These are phyloP conservation scores for Panaeolus cyanescens DNA, from an alignment of 768 basidiomycete species.

Conservation along the genomic window DNA sequence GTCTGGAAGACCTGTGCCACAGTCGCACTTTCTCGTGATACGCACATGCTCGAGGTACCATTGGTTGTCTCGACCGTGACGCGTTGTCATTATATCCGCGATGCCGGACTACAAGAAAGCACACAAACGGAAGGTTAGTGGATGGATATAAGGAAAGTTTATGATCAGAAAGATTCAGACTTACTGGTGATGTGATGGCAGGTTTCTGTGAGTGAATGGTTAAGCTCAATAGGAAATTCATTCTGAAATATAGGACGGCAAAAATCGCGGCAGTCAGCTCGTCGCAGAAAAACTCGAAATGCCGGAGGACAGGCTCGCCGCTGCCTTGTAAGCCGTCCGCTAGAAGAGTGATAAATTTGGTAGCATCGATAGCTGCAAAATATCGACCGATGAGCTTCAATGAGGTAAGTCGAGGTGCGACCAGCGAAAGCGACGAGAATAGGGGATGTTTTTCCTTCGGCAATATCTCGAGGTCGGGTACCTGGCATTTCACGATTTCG, in stretches of 20 bases:
- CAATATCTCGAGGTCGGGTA: background rate
- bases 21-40: background rate
- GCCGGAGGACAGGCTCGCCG: background rate
- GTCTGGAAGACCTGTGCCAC: background rate
- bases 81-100: background rate
- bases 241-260: background rate
- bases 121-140: too few species aligned
- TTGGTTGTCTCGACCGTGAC: background rate
- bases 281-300: background rate
- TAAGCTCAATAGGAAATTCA: background rate
- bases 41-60: background rate
- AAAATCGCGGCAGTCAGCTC: background rate
- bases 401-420: background rate
- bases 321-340: background rate
- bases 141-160: background rate
- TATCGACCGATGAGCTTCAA: background rate
- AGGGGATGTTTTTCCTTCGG: background rate
- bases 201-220: background rate
- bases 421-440: background rate
- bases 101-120: background rate
- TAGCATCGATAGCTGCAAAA: background rate
- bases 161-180: background rate
- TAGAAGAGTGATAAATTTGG: background rate
- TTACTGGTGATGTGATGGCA: background rate
- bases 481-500: background rate